Evolutionary conservation across 306 rosid genomes (phyloP).

Genomic region (Castanea sativa): DNA sequence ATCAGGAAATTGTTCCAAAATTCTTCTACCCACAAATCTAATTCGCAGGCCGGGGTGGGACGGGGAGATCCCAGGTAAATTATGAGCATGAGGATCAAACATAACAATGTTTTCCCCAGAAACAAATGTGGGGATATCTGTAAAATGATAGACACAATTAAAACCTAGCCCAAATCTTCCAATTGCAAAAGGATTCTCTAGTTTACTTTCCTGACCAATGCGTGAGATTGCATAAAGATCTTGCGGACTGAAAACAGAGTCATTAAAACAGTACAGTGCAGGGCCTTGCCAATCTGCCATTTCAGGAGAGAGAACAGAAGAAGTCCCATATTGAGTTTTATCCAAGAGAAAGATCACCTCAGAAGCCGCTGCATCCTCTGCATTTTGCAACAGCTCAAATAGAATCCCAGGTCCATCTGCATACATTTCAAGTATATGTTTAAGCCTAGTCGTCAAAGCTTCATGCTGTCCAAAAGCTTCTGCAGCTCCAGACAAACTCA

Average conservation of each 20-base stretch:
- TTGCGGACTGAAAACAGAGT: constrained; percentile 87
- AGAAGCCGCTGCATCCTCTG: constrained; percentile 99
- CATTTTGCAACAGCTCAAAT: constrained; percentile 93
- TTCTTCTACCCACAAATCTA: constrained; percentile 79
- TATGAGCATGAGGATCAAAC: constrained; percentile 95
- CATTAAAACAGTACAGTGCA: constrained; percentile 89
- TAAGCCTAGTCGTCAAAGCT: constrained; percentile 95
- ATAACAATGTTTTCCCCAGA: constrained; percentile 94
- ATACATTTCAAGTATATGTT: constrained; percentile 98
- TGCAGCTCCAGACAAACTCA: constrained; percentile 91
- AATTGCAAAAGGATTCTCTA: constrained; percentile 93
- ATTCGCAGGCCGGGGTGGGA: constrained; percentile 96
- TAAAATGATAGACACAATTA: constrained; percentile 96
- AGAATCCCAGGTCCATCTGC: constrained; percentile 98
- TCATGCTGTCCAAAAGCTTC: constrained; percentile 99
- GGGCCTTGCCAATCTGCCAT: constrained; percentile 99
- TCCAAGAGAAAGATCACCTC: constrained; percentile 89
- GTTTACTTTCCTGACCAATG: constrained; percentile 98
- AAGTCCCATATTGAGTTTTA: constrained; percentile 90
- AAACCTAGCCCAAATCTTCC: constrained; percentile 99
- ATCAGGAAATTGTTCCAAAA: constrained; percentile 96
- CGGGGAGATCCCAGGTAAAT: constrained; percentile 98
- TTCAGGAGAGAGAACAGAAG: constrained; percentile 97
- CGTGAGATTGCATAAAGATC: constrained; percentile 99
- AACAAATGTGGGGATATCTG: constrained; percentile 91